phyloP scores from a whole-genome alignment of 73 alveolate genomes.

The Effrenium voratum region DNA sequence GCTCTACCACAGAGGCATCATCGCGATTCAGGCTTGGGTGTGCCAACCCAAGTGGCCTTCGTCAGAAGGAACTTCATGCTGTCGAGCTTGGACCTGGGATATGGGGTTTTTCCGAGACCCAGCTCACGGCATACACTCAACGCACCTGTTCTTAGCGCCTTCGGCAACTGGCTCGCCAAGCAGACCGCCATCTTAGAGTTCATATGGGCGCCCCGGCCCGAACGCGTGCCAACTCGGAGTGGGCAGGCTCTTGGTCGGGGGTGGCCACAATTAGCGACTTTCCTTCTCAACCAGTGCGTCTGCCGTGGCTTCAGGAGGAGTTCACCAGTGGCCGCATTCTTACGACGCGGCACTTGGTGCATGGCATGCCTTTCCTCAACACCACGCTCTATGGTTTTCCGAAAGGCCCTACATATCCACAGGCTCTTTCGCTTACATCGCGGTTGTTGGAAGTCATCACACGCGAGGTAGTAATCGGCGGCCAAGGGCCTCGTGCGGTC shows the following conservation, averaged over 20 bases:
- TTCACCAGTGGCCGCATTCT: not conserved
- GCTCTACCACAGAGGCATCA: too few relatives aligned
- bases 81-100: not conserved
- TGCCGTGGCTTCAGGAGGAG: not conserved
- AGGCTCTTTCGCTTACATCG: not conserved
- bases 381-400: not conserved
- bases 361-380: not conserved
- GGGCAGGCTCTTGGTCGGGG: slow-evolving; percentile 32
- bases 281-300: not conserved
- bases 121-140: not conserved
- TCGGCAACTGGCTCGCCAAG: not conserved
- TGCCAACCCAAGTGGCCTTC: not conserved
- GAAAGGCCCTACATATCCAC: not conserved
- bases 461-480: not conserved
- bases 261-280: not conserved
- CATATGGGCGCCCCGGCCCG: slow-evolving; percentile 8
- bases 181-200: not conserved
- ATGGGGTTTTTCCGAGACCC: not conserved
- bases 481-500: not conserved
- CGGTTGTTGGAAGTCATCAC: not conserved
- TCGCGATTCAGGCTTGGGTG: too few relatives aligned
- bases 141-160: not conserved
- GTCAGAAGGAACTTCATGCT: not conserved
- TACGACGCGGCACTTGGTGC: not conserved
- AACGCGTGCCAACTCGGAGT: not conserved